Percentiles rank a stretch among this genome's conserved stretches.
These are phyloP conservation scores for Mycena citricolor DNA, from an alignment of 1,284 basidiomycete genomes.

Conservation along the genomic window DNA sequence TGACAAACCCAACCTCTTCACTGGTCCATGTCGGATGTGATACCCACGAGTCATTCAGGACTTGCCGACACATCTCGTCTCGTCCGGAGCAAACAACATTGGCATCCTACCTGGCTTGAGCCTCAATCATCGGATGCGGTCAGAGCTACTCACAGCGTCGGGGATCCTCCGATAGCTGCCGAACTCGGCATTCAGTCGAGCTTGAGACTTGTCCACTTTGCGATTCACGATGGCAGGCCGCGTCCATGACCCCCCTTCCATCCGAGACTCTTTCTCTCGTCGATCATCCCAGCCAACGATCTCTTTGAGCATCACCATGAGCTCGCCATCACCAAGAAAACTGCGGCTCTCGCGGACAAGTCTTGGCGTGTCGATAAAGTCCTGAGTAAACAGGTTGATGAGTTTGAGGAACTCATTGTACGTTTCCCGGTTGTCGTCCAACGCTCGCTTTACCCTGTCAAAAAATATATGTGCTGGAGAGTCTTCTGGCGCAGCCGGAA, in stretches of 20 bases:
- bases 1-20: constrained; percentile 88
- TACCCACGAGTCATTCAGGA: constrained; percentile 96
- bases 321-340: constrained; percentile 71
- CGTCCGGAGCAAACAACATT: constrained; percentile 91
- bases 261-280: constrained; percentile 56
- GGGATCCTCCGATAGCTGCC: constrained; percentile 93
- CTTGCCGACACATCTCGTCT: constrained; percentile 95
- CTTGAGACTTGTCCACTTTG: constrained; percentile 33
- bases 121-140: constrained; percentile 5
- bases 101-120: constrained; percentile 59
- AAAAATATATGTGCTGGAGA: constrained; percentile 72
- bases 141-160: constrained; percentile 54
- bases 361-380: constrained; percentile 85
- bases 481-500: constrained; percentile 55
- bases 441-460: constrained; percentile 85
- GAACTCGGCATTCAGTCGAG: constrained; percentile 58
- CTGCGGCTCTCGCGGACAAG: constrained; percentile 70
- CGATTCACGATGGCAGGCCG: constrained; percentile 39
- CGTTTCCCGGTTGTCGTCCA: constrained; percentile 80
- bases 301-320: constrained; percentile 83
- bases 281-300: constrained; percentile 89
- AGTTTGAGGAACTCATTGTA: constrained; percentile 98
- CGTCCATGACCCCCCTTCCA: constrained; percentile 39
- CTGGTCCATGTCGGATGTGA: constrained; percentile 95
- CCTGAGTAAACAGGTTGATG: constrained; percentile 93